Percentiles rank a stretch among this genome's conserved stretches.
phyloP scores from a whole-genome alignment of 2,329 filamentous ascomycete genomes.

The Torrubiellomyces zombiae region DNA sequence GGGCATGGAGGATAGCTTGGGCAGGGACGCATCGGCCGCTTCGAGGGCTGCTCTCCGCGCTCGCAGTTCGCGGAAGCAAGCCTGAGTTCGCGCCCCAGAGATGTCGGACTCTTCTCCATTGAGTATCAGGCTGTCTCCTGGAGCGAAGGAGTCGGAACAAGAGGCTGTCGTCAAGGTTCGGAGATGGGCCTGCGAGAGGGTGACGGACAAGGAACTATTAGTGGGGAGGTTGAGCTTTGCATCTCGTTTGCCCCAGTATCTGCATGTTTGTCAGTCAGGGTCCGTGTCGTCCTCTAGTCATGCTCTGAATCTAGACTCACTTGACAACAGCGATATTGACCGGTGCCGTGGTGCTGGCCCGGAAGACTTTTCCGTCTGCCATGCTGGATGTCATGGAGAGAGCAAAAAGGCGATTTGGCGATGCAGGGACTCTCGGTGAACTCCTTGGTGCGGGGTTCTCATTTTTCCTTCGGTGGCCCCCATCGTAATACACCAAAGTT shows the following conservation, averaged over 20 bases:
- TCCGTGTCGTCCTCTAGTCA: too few relatives aligned
- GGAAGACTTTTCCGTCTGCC: slow-evolving; percentile 50
- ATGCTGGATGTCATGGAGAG: slow-evolving; percentile 12
- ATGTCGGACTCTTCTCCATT: slow-evolving; percentile 76
- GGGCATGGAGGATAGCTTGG: slow-evolving; percentile 60
- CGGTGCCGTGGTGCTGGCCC: slow-evolving; percentile 87
- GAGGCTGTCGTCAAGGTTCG: slow-evolving; percentile 93
- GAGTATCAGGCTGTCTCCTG: slow-evolving; percentile 57
- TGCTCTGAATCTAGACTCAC: slow-evolving; percentile 28
- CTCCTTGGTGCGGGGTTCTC: too few relatives aligned
- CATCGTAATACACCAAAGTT: too few relatives aligned
- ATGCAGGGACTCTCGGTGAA: too few relatives aligned
- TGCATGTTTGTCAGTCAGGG: slow-evolving; percentile 2
- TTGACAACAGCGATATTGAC: slow-evolving; percentile 99
- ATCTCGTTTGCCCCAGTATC: slow-evolving; percentile 94
- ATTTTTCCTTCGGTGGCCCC: too few relatives aligned
- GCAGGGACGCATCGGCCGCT: slow-evolving; percentile 51
- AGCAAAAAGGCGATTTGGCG: too few relatives aligned
- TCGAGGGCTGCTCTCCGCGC: slow-evolving; percentile 63
- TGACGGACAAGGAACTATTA: slow-evolving; percentile 94
- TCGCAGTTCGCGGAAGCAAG: slow-evolving; percentile 79
- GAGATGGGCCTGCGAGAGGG: slow-evolving; percentile 82
- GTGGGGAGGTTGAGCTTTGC: slow-evolving; percentile 87
- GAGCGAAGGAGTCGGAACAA: slow-evolving; percentile 56
- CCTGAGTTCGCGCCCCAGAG: slow-evolving; percentile 76